A percentile compares a stretch with the other conserved stretches of the same genome.
Conservation (phyloP, 257 asterid genomes). For the Pogostemon cablin region DNA sequence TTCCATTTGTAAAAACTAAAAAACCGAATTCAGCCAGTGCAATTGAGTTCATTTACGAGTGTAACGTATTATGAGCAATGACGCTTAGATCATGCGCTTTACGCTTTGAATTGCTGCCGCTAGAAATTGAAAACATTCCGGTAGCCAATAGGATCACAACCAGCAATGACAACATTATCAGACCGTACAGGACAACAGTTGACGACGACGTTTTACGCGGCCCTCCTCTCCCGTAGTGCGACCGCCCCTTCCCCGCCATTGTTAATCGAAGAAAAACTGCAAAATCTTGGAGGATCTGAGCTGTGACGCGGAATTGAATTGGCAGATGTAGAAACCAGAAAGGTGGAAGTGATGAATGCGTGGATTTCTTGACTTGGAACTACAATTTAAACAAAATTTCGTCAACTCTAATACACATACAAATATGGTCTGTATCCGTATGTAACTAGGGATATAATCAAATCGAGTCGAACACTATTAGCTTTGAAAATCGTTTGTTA, state of each 20-base stretch:
- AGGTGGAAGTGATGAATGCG: slow-evolving; percentile 21
- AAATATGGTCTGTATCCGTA: not conserved
- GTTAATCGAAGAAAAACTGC: slow-evolving; percentile 19
- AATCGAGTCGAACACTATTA: no score
- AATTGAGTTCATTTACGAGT: slow-evolving; percentile 46
- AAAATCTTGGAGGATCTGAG: slow-evolving; percentile 25
- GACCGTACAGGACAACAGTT: slow-evolving; percentile 47
- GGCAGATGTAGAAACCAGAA: slow-evolving; percentile 22
- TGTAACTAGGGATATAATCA: no score
- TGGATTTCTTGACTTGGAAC: slow-evolving; percentile 28
- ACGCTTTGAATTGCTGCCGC: slow-evolving; percentile 45
- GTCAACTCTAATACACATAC: slow-evolving; percentile 33
- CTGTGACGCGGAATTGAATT: slow-evolving; percentile 23
- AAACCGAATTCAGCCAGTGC: slow-evolving; percentile 14
- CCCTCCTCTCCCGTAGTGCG: slow-evolving; percentile 47
- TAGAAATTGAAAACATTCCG: slow-evolving; percentile 65
- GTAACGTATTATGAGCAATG: slow-evolving; percentile 57
- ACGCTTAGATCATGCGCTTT: slow-evolving; percentile 73
- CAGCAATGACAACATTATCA: slow-evolving; percentile 57
- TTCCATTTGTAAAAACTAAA: not conserved
- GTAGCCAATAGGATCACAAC: slow-evolving; percentile 52
- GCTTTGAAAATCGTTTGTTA: no score
- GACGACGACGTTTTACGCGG: slow-evolving; percentile 58
- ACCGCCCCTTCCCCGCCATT: slow-evolving; percentile 84
- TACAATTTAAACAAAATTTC: slow-evolving; percentile 10